Evolutionary conservation across 257 asterid genomes (phyloP), one percentile per base, ranked within the genome.

Genomic region (Gynochthodes officinalis): DNA sequence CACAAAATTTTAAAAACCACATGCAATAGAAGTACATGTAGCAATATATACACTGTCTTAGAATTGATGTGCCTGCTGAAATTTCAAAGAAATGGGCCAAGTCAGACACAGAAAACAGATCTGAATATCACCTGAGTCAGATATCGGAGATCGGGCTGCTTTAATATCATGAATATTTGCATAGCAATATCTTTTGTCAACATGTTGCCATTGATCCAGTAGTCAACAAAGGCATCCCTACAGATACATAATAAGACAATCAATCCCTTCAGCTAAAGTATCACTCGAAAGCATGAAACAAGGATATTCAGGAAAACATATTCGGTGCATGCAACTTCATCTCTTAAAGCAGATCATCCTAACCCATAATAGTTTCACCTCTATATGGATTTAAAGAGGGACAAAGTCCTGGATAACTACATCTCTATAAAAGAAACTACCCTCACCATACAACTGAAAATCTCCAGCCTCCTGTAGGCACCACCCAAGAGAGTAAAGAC

Each of bases 221-320:
- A 90, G 73, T 95, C 86, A 19, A 88, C 96, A 87, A 95, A 95
- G 19, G 98, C 96, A 84, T 90, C 98, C 86, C 99, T 95, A 83
- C 74, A 70, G 50, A 66, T 82, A 81, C 32, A 70, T 48, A 75
- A 63, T 16, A 43, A 75, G 72, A 64, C 63, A 81, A 81, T 37
- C 32, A 62, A 50, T 7, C 67, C n/a, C 39, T 43, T 65, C 42
- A n/a, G 35, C 46, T 37, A 67, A 69, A 80, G 25, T 64, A 66
- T 64, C 11, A 61, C 37, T 62, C 42, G 61, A 63, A 67, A 74
- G 55, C 37, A 28, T 40, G 12, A 55, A 54, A n/a, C 40, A 54
- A 23, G 33, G 39, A 64, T 53, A 28, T 25, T 14, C 18, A 18
- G 9, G 37, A 1, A 23, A 64, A 64, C 3, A 70, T 4, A 53